Percentiles rank a stretch among this genome's conserved stretches.
Evolutionary conservation across 2,329 filamentous ascomycete species (phyloP).

Genomic region (Paramyrothecium sp.): DNA sequence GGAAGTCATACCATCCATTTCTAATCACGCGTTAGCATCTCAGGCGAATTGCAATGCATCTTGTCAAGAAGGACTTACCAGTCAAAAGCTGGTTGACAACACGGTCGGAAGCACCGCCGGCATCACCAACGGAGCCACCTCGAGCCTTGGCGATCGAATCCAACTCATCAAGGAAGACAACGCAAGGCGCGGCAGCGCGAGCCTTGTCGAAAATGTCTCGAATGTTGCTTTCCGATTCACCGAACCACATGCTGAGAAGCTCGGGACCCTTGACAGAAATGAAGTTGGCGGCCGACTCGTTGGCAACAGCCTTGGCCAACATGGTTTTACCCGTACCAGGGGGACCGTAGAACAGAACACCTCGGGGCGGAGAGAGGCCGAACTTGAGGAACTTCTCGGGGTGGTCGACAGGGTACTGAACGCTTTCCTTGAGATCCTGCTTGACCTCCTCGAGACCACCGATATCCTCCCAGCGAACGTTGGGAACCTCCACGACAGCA

Average conservation of each 20-base stretch:
- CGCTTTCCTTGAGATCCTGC: conserved; percentile 97
- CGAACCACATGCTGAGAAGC: conserved; percentile 99
- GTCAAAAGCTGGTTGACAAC: conserved; percentile 99
- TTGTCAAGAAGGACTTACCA: conserved; percentile 53
- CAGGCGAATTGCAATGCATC: too few relatives aligned
- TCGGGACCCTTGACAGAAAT: conserved; percentile 99
- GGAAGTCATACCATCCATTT: conserved; percentile 99
- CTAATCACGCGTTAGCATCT: conserved; percentile 48
- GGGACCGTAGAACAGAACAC: conserved; percentile 98
- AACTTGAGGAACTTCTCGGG: conserved; percentile 99
- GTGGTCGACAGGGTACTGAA: conserved; percentile 98
- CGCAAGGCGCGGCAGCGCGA: conserved; percentile 93
- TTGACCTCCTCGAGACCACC: conserved; percentile 98
- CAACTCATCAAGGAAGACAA: conserved; percentile 97
- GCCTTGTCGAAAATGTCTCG: conserved; percentile 99
- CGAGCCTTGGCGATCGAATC: conserved; percentile 99
- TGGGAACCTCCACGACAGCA: conserved; percentile 97
- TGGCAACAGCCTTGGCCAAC: conserved; percentile 98
- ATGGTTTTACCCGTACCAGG: conserved; percentile 99
- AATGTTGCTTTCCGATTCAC: conserved; percentile 99
- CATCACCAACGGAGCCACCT: conserved; percentile 94
- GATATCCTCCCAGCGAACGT: conserved; percentile 99
- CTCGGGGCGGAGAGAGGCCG: conserved; percentile 92
- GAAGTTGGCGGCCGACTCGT: conserved; percentile 99
- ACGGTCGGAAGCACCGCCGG: conserved; percentile 97